phyloP scores from a whole-genome alignment of 2,329 filamentous ascomycete genomes.

The Neofusicoccum sp. region DNA sequence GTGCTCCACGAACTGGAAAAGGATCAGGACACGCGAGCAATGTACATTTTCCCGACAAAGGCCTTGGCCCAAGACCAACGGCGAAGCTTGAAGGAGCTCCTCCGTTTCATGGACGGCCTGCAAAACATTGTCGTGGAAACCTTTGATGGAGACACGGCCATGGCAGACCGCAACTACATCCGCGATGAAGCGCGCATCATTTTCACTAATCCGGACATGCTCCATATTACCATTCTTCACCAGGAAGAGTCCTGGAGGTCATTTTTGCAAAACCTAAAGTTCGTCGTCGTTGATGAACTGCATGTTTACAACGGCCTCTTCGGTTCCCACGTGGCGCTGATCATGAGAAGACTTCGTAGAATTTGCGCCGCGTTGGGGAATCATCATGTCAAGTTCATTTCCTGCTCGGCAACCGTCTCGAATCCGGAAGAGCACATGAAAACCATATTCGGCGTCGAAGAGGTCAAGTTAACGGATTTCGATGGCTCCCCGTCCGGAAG shows the following conservation, averaged over 20 bases:
- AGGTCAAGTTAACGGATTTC: conserved; percentile 79
- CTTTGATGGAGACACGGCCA: conserved; percentile 91
- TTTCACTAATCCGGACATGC: conserved; percentile 97
- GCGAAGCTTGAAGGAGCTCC: conserved; percentile 79
- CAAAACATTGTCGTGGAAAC: conserved; percentile 81
- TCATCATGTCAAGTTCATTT: conserved; percentile 80
- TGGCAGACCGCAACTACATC: conserved; percentile 73
- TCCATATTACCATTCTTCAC: conserved; percentile 89
- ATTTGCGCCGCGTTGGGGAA: conserved; percentile 92
- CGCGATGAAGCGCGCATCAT: conserved; percentile 88
- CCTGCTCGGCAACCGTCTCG: conserved; percentile 92
- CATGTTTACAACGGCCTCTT: conserved; percentile 97
- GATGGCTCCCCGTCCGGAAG: conserved; percentile 90
- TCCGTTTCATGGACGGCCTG: conserved; percentile 75
- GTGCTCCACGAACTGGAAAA: conserved; percentile 83
- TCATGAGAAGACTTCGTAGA: conserved; percentile 84
- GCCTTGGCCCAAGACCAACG: conserved; percentile 93
- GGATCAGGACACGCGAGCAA: conserved; percentile 73
- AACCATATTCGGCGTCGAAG: conserved; percentile 84
- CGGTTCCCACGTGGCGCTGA: conserved; percentile 88
- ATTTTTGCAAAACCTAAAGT: conserved; percentile 85
- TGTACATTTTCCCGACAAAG: conserved; percentile 99
- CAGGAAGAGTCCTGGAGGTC: conserved; percentile 87
- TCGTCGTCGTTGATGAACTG: conserved; percentile 80
- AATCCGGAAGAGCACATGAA: conserved; percentile 91